Base-by-base conservation (phyloP, 139 green algal species). In the Marvania coccoides region DNA sequence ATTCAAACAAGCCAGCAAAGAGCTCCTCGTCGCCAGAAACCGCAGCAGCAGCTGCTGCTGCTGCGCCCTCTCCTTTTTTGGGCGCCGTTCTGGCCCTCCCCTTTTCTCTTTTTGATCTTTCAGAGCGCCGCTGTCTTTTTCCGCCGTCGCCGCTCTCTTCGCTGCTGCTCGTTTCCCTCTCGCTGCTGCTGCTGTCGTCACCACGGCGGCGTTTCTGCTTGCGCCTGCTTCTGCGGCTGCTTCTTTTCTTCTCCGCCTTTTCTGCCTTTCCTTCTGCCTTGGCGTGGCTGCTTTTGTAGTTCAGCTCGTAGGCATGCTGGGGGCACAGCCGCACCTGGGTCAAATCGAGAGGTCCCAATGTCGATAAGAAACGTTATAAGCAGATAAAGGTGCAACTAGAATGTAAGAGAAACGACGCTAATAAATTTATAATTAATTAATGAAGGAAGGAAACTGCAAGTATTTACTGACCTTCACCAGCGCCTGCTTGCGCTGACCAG, bases 261-360 rank as follows among this genome's bases (percentile, higher is more conserved):
- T 38, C 45, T 34, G 5, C 35, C 4, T 58, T 33, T 61, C 26
- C 5, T 6, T 28, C 19, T n/a, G 45, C 4, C 33, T 47, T 3
- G 24, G 38, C 51, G 2, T 19, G 9, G n/a, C 19, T 24, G 3
- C 10, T 36, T 5, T 71, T 71, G 58, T 92, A 88, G 70, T 94
- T 92, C 4, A 96, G 85, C 79, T 95, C 87, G 39, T 79, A 68
- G 15, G 86, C 84, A 67, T 90, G 90, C 24, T 81, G 69, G 6
- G 84, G 81, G 58, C 90, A 97, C 13, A 95, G 28, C 8, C 90
- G 73, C 36, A 93, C 72, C 74, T 94, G 88, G 7, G 91, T 82
- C 14, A 91, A 73, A 1, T 83, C 83, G 62, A 81, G 40, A 51
- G 19, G 6, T 24, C 5, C 19, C 38, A 54, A 6, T 37, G 12